Evolutionary conservation across 169 alveolate genomes (phyloP), one percentile per base, ranked within the genome.

Genomic region (Plasmodium vinckei): DNA sequence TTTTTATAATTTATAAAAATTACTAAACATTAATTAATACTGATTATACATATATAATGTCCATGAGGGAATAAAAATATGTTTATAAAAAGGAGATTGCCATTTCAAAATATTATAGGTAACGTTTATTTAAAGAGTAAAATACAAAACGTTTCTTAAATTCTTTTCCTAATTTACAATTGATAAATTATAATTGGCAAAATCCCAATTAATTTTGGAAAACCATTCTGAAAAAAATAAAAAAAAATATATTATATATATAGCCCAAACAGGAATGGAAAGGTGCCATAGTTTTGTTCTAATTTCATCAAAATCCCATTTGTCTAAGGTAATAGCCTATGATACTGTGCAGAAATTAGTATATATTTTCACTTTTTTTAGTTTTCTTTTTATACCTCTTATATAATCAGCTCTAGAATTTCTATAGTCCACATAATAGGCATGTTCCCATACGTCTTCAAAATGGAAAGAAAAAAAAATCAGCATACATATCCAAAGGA

Each of bases 401-500:
- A 77, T 71, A 75, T 92, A 92, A 51, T 84, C 84, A 70, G 91
- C 95, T 92, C 97, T 95, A 54, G 94, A 97, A 86, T 96, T 94
- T 73, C 95, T 91, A 92, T 97, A 97, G 88, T 98, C 98, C 23
- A 97, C 92, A 92, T 97, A 97, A 87, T 96, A 98, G 12, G 99
- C 98, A 73, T 98, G 99, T 77, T 97, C 99, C 99, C 99, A 98
- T 21, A 97, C 96, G 90, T 98, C 99, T 89, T 95, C 46, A 69
- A 5, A 44, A 44, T 60, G 44, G 19, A n/a, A 64, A 42, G 25
- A 54, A 65, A 68, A 65, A 65, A 68, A 64, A 82, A 27, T 19
- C 27, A 51, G 7, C 42, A 33, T 33, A 27, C 0, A 1, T 27
- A 0, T 4, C 39, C 39, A 27, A 2, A 27, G 39, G 1, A 1